A percentile compares a stretch with the other conserved stretches of the same genome.
Evolutionary conservation across 2,329 filamentous ascomycete species (phyloP).

Genomic region (Fusarium kyushuense): DNA sequence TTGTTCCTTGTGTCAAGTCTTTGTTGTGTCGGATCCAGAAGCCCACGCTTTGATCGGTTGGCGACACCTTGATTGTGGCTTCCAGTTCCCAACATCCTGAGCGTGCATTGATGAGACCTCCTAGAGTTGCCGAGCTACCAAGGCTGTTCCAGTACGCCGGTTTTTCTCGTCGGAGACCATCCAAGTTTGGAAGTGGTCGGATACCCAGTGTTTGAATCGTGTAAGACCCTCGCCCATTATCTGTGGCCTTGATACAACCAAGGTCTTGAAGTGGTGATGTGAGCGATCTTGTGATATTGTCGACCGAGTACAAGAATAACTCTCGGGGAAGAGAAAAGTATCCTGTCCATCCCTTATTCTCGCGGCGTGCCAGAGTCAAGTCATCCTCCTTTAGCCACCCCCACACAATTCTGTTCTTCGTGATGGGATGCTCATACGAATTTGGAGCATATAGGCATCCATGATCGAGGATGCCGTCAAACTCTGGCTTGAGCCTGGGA

Average conservation of each 20-base stretch:
- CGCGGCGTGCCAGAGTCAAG: constrained; percentile 56
- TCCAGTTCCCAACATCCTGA: constrained; percentile 46
- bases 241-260: constrained; percentile 54
- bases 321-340: constrained; percentile 60
- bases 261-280: constrained; percentile 54
- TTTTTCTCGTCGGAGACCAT: constrained; percentile 36
- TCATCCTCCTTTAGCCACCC: constrained; percentile 66
- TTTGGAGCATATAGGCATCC: constrained; percentile 63
- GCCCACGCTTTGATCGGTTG: constrained; percentile 22
- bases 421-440: constrained; percentile 60
- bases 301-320: constrained; percentile 55
- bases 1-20: constrained; percentile 52
- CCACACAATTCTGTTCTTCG: constrained; percentile 57
- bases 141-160: constrained; percentile 30
- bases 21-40: constrained; percentile 45
- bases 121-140: neutral
- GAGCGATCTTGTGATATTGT: constrained; percentile 54
- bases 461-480: constrained; percentile 61
- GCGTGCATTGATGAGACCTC: neutral
- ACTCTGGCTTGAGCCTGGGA: constrained; percentile 51
- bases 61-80: constrained; percentile 37
- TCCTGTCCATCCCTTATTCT: constrained; percentile 63
- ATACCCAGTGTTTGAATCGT: constrained; percentile 60
- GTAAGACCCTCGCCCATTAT: constrained; percentile 37
- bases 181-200: constrained; percentile 44